Evolutionary conservation across 148 eudicot species (phyloP), one percentile per base, ranked within the genome.

Genomic region (Fagopyrum homotropicum): DNA sequence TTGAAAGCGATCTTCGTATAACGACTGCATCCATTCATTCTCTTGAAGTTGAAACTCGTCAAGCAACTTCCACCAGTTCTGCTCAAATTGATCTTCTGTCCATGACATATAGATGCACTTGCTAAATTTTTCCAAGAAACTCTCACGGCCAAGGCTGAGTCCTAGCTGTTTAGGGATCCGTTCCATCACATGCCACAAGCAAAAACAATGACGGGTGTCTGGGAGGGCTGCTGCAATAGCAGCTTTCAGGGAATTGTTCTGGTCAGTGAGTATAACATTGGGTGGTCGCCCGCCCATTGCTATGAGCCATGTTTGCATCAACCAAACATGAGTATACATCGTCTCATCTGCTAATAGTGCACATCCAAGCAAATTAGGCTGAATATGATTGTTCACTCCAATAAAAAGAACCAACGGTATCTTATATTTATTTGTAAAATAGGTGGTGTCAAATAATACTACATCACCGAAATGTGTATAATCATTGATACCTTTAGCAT

Each of bases 361-460:
- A 81, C 84, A 87, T 5, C 92, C 92, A 80, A 89, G 79, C 86
- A 89, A 78, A 48, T 82, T 79, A 57, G 90, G 92, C 78, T 89
- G 90, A 72, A 81, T 75, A 82, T 89, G 90, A 79, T 89, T 88
- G 76, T 83, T 89, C 63, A 87, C 88, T 69, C 92, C 92, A 79
- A 84, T 78, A 81, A 86, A 87, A 59, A 89, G 82, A 46, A 87
- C 86, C 69, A 89, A 47, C 0, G 92, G 90, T 69, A 87, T 77
- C 78, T 85, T 86, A 71, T 89, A 85, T 77, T 85, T 89, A 76
- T 75, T 82, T 54, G 80, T 76, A 77, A 83, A 81, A 80, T 85
- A 89, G 5, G 86, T 82, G 43, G 85, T 85, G 73, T 89, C 92
- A 46, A 89, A 75, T 73, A 83, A 86, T 50, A 86, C 88, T 50